phyloP scores from a whole-genome alignment of 306 rosid genomes.

The Geum urbanum region DNA sequence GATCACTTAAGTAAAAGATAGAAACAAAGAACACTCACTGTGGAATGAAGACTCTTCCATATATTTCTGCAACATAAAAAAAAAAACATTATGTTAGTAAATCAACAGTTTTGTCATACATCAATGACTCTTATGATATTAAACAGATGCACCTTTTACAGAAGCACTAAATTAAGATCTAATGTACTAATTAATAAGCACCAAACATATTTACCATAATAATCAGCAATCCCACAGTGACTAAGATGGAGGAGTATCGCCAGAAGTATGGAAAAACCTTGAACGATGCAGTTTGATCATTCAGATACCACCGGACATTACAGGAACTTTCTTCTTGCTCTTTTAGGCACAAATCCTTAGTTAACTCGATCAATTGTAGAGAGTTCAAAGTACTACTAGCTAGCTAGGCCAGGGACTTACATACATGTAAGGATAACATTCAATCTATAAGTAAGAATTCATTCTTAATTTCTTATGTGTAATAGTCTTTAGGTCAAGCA shows the following conservation, averaged over 20 bases:
- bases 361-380: background rate
- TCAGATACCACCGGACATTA: slow-evolving; percentile 79
- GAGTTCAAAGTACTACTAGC: background rate
- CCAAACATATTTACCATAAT: background rate
- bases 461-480: too few relatives aligned
- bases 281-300: slow-evolving; percentile 64
- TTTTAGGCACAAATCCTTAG: slow-evolving; percentile 53
- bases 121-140: slow-evolving; percentile 19
- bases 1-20: too few relatives aligned
- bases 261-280: slow-evolving; percentile 56
- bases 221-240: slow-evolving; percentile 12
- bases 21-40: slow-evolving; percentile 34
- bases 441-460: too few relatives aligned
- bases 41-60: slow-evolving; percentile 91
- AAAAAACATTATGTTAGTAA: slow-evolving; percentile 21
- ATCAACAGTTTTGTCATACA: background rate
- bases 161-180: slow-evolving; percentile 15
- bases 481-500: too few relatives aligned
- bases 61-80: slow-evolving; percentile 56
- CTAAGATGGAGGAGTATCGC: slow-evolving; percentile 62
- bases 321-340: slow-evolving; percentile 60
- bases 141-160: slow-evolving; percentile 16
- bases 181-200: background rate
- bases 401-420: too few relatives aligned
- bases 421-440: too few relatives aligned